A percentile compares a stretch with the other conserved stretches of the same genome.
Evolutionary conservation across 1,284 basidiomycete species (phyloP).

Genomic region (Ustilago cynodontis): DNA sequence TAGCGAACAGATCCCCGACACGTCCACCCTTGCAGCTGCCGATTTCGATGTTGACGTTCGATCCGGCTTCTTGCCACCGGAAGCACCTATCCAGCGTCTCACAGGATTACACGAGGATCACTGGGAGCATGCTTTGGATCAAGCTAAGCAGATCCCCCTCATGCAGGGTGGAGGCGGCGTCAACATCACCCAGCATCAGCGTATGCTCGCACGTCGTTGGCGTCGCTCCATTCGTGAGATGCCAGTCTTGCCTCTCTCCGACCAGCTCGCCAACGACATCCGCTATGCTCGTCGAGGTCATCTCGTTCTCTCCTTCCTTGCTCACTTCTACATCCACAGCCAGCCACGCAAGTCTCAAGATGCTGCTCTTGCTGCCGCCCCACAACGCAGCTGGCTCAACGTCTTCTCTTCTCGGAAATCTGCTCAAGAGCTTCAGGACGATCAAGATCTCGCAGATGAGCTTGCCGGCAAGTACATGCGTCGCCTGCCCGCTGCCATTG

Average conservation of each 20-base stretch:
- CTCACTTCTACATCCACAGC: slow-evolving; percentile 90
- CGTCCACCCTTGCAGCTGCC: slow-evolving; percentile 86
- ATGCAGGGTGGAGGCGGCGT: slow-evolving; percentile 56
- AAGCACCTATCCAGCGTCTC: slow-evolving; percentile 79
- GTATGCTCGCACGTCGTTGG: slow-evolving; percentile 73
- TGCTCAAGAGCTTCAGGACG: slow-evolving; percentile 31
- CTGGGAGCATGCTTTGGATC: slow-evolving; percentile 77
- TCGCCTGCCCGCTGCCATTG: slow-evolving; percentile 79
- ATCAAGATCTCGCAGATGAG: slow-evolving; percentile 47
- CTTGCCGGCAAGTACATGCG: slow-evolving; percentile 67
- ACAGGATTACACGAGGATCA: slow-evolving; percentile 75
- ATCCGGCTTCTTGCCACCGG: slow-evolving; percentile 91
- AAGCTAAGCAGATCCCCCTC: slow-evolving; percentile 71
- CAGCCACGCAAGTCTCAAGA: slow-evolving; percentile 69
- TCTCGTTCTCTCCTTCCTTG: slow-evolving; percentile 83
- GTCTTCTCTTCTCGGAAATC: slow-evolving; percentile 38
- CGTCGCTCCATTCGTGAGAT: slow-evolving; percentile 74
- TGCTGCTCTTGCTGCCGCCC: background rate
- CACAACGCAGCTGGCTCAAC: slow-evolving; percentile 36
- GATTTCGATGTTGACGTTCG: slow-evolving; percentile 94
- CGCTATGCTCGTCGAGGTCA: slow-evolving; percentile 77
- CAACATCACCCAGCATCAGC: slow-evolving; percentile 37
- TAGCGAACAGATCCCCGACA: slow-evolving; percentile 74
- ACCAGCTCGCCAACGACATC: slow-evolving; percentile 55
- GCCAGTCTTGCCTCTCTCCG: slow-evolving; percentile 53